Conservation (phyloP, 2,329 filamentous ascomycete genomes). For the Nemania serpens region DNA sequence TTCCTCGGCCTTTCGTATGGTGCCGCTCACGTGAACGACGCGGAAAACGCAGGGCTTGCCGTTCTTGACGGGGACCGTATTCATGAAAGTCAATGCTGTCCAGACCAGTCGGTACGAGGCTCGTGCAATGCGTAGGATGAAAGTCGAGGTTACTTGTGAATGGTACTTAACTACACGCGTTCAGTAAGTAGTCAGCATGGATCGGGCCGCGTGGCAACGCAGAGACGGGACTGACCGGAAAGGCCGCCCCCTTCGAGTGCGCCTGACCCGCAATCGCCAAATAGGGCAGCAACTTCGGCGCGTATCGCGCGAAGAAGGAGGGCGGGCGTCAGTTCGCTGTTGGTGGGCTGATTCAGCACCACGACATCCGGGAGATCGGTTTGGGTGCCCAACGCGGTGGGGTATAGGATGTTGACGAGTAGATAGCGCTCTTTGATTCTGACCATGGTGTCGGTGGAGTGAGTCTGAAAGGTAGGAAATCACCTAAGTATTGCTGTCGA, state of each 20-base stretch:
- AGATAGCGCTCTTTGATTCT: conserved; percentile 96
- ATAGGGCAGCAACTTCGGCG: conserved; percentile 71
- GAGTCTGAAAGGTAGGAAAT: neutral
- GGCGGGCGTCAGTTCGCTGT: conserved; percentile 69
- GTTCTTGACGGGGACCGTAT: conserved; percentile 64
- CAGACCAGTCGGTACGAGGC: conserved; percentile 86
- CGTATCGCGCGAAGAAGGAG: conserved; percentile 72
- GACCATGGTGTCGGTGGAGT: conserved; percentile 67
- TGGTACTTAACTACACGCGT: conserved; percentile 79
- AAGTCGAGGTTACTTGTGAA: conserved; percentile 88
- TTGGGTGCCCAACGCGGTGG: conserved; percentile 54
- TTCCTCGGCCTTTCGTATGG: conserved; percentile 89
- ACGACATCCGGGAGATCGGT: conserved; percentile 63
- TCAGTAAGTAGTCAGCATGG: conserved; percentile 35
- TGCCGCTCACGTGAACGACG: conserved; percentile 87
- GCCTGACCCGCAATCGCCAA: conserved; percentile 88
- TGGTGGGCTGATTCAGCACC: conserved; percentile 78
- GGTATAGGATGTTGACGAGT: conserved; percentile 91
- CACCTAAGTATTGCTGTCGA: neutral
- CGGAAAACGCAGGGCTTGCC: conserved; percentile 75
- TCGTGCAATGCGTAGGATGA: conserved; percentile 83
- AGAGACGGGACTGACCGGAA: conserved; percentile 56
- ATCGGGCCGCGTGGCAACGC: neutral
- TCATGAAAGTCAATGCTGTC: conserved; percentile 84
- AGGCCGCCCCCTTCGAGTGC: conserved; percentile 68